A percentile compares a stretch with the other conserved stretches of the same genome.
These are phyloP conservation scores for Primulina tabacum DNA, from an alignment of 257 asterid species.

Conservation along the genomic window DNA sequence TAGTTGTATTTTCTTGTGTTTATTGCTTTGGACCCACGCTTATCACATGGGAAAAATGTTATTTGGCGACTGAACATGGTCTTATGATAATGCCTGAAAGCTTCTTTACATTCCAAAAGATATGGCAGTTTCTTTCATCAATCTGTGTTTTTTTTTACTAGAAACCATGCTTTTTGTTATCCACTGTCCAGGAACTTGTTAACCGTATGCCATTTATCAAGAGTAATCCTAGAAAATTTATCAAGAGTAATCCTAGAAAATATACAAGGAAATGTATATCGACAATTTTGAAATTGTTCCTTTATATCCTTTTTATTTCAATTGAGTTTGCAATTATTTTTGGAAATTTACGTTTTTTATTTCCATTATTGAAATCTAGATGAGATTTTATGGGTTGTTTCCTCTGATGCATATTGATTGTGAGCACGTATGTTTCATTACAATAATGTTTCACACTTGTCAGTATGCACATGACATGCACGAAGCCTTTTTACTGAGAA, in stretches of 20 bases:
- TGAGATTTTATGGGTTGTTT: neutral
- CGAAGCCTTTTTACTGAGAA: too few relatives aligned
- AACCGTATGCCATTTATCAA: neutral
- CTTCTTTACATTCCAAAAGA: neutral
- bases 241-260: neutral
- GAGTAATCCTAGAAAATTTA: neutral
- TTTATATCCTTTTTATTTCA: too few relatives aligned
- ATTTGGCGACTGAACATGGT: slow-evolving; percentile 1
- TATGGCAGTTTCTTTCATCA: neutral
- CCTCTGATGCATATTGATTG: neutral
- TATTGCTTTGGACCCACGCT: slow-evolving; percentile 13
- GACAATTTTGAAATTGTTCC: too few relatives aligned
- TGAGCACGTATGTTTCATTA: too few relatives aligned
- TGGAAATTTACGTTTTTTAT: too few relatives aligned
- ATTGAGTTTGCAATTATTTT: too few relatives aligned
- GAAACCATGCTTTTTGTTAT: neutral
- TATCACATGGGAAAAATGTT: slow-evolving; percentile 8
- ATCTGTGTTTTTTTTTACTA: neutral
- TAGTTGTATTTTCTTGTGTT: slow-evolving; percentile 20
- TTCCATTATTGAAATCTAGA: too few relatives aligned
- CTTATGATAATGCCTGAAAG: neutral
- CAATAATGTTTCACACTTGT: too few relatives aligned
- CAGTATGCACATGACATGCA: too few relatives aligned
- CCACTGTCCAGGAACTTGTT: neutral
- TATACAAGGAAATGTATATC: too few relatives aligned